Evolutionary conservation across 768 basidiomycete species (phyloP).

Genomic region (Myochromella boudieri): DNA sequence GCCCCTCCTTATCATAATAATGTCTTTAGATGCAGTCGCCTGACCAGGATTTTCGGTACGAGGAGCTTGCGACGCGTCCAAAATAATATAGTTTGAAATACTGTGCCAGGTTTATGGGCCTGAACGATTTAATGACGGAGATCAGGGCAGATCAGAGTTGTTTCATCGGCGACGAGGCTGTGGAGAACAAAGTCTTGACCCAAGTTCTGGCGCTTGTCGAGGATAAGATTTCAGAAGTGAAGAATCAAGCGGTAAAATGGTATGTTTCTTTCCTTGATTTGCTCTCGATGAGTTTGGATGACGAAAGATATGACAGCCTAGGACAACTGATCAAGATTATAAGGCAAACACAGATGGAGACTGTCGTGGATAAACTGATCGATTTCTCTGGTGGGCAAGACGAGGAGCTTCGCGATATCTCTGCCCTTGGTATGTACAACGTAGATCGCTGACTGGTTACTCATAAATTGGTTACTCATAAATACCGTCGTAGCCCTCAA

Average conservation of each 20-base stretch:
- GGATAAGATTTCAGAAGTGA: slow-evolving; percentile 97
- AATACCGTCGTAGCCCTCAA: slow-evolving; percentile 67
- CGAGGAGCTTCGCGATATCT: slow-evolving; percentile 93
- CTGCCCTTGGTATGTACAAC: slow-evolving; percentile 71
- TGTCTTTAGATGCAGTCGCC: slow-evolving; percentile 76
- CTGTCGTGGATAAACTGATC: slow-evolving; percentile 88
- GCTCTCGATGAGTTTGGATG: neutral
- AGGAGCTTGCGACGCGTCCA: slow-evolving; percentile 22
- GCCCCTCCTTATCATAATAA: slow-evolving; percentile 5
- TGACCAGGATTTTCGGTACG: slow-evolving; percentile 88
- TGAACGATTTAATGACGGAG: slow-evolving; percentile 92
- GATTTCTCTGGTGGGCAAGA: slow-evolving; percentile 84
- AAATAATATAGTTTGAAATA: slow-evolving; percentile 15
- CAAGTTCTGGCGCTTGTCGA: slow-evolving; percentile 86
- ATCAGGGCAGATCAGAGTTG: slow-evolving; percentile 74
- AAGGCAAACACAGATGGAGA: slow-evolving; percentile 77
- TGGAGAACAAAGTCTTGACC: slow-evolving; percentile 82
- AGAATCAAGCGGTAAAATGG: slow-evolving; percentile 98
- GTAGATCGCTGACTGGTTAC: neutral
- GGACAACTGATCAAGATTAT: slow-evolving; percentile 91
- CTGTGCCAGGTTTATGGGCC: slow-evolving; percentile 84
- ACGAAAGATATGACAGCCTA: slow-evolving; percentile 49
- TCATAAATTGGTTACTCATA: neutral
- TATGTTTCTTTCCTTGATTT: slow-evolving; percentile 28
- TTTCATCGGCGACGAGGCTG: slow-evolving; percentile 81